A percentile compares a stretch with the other conserved stretches of the same genome.
phyloP scores from a whole-genome alignment of 768 basidiomycete genomes.

The Termitomyces bulborhizus region DNA sequence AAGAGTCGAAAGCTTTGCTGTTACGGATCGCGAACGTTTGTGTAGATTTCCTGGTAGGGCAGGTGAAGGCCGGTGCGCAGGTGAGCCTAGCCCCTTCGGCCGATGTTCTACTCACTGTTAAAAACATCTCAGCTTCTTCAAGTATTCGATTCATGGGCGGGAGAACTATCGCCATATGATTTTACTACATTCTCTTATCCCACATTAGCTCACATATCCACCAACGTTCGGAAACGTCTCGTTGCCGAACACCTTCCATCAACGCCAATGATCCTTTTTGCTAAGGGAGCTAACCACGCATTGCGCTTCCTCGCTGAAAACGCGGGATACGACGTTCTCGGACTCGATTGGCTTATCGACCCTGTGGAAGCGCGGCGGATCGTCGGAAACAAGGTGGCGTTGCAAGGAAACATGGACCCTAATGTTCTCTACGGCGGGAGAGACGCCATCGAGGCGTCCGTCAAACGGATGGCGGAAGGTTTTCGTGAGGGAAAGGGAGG shows the following conservation, averaged over 20 bases:
- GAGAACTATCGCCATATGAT: constrained; percentile 85
- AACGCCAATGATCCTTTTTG: constrained; percentile 87
- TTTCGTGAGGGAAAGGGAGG: constrained; percentile 63
- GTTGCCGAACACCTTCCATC: constrained; percentile 41
- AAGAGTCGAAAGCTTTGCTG: constrained; percentile 74
- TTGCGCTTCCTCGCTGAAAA: constrained; percentile 52
- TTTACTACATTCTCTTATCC: constrained; percentile 83
- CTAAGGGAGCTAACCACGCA: constrained; percentile 86
- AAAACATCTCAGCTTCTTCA: constrained; percentile 69
- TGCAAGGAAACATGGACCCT: constrained; percentile 96
- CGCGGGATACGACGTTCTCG: constrained; percentile 80
- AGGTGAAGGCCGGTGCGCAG: constrained; percentile 95
- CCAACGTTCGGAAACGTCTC: constrained; percentile 58
- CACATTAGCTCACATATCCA: constrained; percentile 65
- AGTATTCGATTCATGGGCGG: constrained; percentile 96
- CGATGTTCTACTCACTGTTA: background rate
- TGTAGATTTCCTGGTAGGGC: constrained; percentile 85
- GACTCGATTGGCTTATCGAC: constrained; percentile 89
- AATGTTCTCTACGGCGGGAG: constrained; percentile 77
- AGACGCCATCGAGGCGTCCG: constrained; percentile 80
- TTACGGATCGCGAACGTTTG: constrained; percentile 82
- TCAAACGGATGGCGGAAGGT: constrained; percentile 74
- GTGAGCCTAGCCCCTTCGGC: constrained; percentile 33
- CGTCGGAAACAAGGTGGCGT: constrained; percentile 55
- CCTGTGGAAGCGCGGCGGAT: constrained; percentile 61